phyloP scores from a whole-genome alignment of 1,284 basidiomycete genomes.

The Bjerkandera adusta region DNA sequence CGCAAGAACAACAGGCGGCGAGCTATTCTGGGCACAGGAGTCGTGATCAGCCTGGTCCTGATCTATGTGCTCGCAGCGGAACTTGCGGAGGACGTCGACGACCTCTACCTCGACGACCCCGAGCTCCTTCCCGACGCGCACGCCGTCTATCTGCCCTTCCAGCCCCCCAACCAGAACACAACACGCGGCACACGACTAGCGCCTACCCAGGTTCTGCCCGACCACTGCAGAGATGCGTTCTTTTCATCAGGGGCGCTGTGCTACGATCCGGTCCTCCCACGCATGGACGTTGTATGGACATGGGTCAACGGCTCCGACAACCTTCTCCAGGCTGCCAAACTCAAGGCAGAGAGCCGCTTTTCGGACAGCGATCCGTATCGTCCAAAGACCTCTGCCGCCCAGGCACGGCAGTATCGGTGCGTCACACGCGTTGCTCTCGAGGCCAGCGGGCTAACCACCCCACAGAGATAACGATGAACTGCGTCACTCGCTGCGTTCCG shows the following conservation, averaged over 20 bases:
- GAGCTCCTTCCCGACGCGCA: conserved; percentile 13
- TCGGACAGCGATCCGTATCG: conserved; percentile 23
- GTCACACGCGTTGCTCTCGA: conserved; percentile 5
- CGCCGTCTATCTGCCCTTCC: conserved; percentile 14
- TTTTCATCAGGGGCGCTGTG: conserved; percentile 21
- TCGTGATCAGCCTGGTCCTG: conserved; percentile 19
- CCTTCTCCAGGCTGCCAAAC: conserved; percentile 21
- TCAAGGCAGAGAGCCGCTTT: conserved; percentile 15
- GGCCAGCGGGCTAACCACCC: background rate
- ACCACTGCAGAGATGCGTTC: conserved; percentile 24
- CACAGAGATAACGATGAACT: conserved; percentile 30
- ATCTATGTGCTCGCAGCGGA: conserved; percentile 21
- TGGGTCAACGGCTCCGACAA: conserved; percentile 32
- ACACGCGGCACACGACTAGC: conserved; percentile 11
- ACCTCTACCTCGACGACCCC: conserved; percentile 12
- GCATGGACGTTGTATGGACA: conserved; percentile 29
- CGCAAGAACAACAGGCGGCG: conserved; percentile 14
- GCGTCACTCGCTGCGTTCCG: conserved; percentile 29
- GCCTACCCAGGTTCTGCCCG: conserved; percentile 23
- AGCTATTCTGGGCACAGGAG: conserved; percentile 20
- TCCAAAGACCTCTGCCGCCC: conserved; percentile 19
- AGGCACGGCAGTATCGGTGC: conserved; percentile 27
- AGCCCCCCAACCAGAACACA: conserved; percentile 4
- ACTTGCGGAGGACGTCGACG: conserved; percentile 14
- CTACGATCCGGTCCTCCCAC: conserved; percentile 18